phyloP scores from a whole-genome alignment of 768 basidiomycete species.

The Naganishia randhawae region DNA sequence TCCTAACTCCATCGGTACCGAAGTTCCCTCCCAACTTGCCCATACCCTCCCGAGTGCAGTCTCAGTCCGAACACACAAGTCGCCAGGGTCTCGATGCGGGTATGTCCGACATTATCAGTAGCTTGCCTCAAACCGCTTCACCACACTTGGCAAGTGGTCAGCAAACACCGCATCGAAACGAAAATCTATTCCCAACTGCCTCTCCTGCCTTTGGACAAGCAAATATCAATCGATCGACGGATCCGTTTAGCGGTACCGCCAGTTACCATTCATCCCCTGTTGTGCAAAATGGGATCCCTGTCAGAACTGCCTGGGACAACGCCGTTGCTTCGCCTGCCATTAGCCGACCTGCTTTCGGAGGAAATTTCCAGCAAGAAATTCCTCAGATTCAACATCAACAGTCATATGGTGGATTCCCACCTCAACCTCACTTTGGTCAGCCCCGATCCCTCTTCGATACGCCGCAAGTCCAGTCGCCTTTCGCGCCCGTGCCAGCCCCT shows the following conservation, averaged over 20 bases:
- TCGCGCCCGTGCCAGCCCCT: slow-evolving; percentile 28
- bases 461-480: slow-evolving; percentile 18
- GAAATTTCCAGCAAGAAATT: slow-evolving; percentile 14
- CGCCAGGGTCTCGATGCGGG: slow-evolving; percentile 12
- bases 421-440: slow-evolving; percentile 26
- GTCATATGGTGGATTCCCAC: slow-evolving; percentile 24
- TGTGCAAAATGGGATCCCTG: slow-evolving; percentile 19
- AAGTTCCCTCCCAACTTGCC: slow-evolving; percentile 52
- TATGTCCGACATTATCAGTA: neutral
- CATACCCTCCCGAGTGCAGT: slow-evolving; percentile 30
- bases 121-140: slow-evolving; percentile 8
- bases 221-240: slow-evolving; percentile 15
- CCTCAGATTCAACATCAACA: slow-evolving; percentile 20
- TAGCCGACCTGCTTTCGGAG: slow-evolving; percentile 18
- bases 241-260: slow-evolving; percentile 19
- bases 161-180: slow-evolving; percentile 22
- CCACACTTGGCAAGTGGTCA: slow-evolving; percentile 4
- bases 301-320: slow-evolving; percentile 27
- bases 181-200: slow-evolving; percentile 6
- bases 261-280: slow-evolving; percentile 26
- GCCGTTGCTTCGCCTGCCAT: slow-evolving; percentile 23
- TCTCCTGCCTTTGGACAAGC: slow-evolving; percentile 20
- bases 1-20: slow-evolving; percentile 41
- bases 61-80: slow-evolving; percentile 23
- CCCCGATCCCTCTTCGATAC: slow-evolving; percentile 25